phyloP scores from a whole-genome alignment of 202 grass and related monocot genomes.

The Tripidium arundinaceum region DNA sequence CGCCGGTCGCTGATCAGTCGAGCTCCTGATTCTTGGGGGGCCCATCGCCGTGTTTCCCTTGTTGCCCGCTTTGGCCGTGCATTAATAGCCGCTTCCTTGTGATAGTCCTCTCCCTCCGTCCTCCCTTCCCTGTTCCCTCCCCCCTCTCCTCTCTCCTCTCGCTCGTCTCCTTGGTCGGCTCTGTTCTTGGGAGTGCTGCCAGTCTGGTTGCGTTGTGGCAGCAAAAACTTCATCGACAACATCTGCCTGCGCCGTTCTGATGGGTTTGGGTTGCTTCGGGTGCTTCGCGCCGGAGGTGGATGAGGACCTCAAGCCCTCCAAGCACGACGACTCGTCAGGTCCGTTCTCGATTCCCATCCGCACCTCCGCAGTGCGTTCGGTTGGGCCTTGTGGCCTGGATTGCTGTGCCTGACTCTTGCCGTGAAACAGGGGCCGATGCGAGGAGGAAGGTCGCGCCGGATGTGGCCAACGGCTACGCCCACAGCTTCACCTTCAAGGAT shows the following conservation, averaged over 20 bases:
- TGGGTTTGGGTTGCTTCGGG: constrained; percentile 48
- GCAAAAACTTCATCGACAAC: neutral
- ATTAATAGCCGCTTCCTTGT: constrained; percentile 43
- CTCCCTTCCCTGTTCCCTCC: too few species aligned
- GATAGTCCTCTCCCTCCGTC: neutral
- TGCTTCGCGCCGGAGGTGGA: constrained; percentile 46
- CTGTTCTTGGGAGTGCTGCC: constrained; percentile 6
- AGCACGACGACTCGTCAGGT: constrained; percentile 65
- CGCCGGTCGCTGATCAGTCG: constrained; percentile 31
- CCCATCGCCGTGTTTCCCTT: constrained; percentile 6
- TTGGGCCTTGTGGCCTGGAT: neutral
- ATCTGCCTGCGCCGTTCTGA: constrained; percentile 3
- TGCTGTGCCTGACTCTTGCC: neutral
- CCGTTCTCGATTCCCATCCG: constrained; percentile 18
- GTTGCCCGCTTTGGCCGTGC: constrained; percentile 24
- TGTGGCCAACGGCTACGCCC: constrained; percentile 49
- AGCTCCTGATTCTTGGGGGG: constrained; percentile 4
- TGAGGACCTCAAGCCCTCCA: constrained; percentile 40
- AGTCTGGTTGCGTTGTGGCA: neutral
- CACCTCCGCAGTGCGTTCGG: too few species aligned
- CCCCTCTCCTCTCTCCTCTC: neutral
- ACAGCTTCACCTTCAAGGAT: constrained; percentile 90
- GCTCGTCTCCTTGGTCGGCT: neutral
- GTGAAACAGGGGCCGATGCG: constrained; percentile 32
- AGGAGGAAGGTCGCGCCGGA: constrained; percentile 54